Evolutionary conservation across 148 eudicot species (phyloP).

Genomic region (Silene uniflora): DNA sequence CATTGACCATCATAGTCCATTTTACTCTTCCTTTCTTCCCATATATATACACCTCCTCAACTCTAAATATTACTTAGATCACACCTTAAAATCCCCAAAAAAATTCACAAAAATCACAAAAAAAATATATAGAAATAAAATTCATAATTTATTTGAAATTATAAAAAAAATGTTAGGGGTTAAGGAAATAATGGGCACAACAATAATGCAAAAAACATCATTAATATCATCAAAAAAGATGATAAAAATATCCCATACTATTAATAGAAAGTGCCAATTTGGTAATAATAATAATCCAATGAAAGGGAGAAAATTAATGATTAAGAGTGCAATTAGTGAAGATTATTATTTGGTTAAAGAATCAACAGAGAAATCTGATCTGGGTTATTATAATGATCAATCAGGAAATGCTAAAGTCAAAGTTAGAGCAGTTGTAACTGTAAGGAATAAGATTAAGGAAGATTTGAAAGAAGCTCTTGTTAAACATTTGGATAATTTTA

Average conservation of each 20-base stretch:
- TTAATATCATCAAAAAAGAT: slow-evolving; percentile 25
- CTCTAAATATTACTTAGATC: slow-evolving; percentile 6
- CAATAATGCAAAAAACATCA: slow-evolving; percentile 28
- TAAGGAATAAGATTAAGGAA: slow-evolving; percentile 78
- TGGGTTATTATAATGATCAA: slow-evolving; percentile 2
- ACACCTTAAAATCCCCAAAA: not conserved
- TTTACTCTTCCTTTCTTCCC: not conserved
- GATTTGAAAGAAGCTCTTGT: slow-evolving; percentile 60
- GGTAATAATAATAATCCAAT: not conserved
- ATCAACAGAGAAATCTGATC: slow-evolving; percentile 23
- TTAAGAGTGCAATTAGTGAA: slow-evolving; percentile 64
- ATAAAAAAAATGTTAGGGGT: slow-evolving; percentile 30
- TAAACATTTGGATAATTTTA: slow-evolving; percentile 55
- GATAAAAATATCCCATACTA: not conserved
- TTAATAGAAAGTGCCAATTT: slow-evolving; percentile 15
- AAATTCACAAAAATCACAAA: not conserved
- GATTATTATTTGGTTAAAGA: slow-evolving; percentile 37
- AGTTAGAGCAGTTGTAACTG: slow-evolving; percentile 84
- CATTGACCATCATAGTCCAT: not conserved
- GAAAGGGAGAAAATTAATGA: slow-evolving; percentile 11
- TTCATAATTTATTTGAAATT: not conserved
- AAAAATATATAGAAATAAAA: not conserved
- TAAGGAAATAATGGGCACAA: slow-evolving; percentile 39
- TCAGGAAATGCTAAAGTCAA: slow-evolving; percentile 39
- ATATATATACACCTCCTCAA: slow-evolving; percentile 15